Conservation (phyloP, 2,329 filamentous ascomycete species). For the Myriosclerotinia curreyana region DNA sequence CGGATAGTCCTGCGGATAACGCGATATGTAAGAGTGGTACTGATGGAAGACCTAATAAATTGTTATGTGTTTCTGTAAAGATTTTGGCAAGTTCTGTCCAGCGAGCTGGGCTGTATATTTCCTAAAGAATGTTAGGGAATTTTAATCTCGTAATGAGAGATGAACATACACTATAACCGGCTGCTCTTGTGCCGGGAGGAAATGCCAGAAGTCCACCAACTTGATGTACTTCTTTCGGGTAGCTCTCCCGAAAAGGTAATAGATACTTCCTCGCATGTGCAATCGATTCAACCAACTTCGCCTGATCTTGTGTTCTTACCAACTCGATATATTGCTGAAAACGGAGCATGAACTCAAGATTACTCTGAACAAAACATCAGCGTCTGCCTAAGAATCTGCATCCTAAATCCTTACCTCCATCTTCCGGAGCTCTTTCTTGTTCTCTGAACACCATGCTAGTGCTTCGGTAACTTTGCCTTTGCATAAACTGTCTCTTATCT, state of each 20-base stretch:
- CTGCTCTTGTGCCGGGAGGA: slow-evolving; percentile 55
- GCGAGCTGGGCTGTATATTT: slow-evolving; percentile 68
- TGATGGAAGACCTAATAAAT: slow-evolving; percentile 75
- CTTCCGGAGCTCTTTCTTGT: slow-evolving; percentile 88
- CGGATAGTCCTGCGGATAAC: slow-evolving; percentile 84
- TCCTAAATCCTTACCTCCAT: slow-evolving; percentile 59
- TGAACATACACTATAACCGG: slow-evolving; percentile 48
- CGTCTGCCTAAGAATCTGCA: neutral
- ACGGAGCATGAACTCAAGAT: slow-evolving; percentile 88
- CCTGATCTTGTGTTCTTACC: slow-evolving; percentile 62
- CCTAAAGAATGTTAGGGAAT: slow-evolving; percentile 42
- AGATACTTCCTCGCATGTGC: slow-evolving; percentile 80
- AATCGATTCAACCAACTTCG: slow-evolving; percentile 72
- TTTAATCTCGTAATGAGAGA: neutral
- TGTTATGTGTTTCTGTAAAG: slow-evolving; percentile 84
- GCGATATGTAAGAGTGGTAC: slow-evolving; percentile 87
- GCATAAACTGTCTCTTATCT: slow-evolving; percentile 70
- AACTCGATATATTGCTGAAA: slow-evolving; percentile 95
- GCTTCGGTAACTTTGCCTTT: slow-evolving; percentile 73
- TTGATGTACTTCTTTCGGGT: slow-evolving; percentile 64
- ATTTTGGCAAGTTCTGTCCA: slow-evolving; percentile 75
- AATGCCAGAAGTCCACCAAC: slow-evolving; percentile 81
- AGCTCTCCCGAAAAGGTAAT: slow-evolving; percentile 63
- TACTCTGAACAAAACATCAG: slow-evolving; percentile 51
- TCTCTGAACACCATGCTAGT: slow-evolving; percentile 86